Evolutionary conservation across 192 early-diverging fungal genomes (phyloP).

Genomic region (Podila epicladia): DNA sequence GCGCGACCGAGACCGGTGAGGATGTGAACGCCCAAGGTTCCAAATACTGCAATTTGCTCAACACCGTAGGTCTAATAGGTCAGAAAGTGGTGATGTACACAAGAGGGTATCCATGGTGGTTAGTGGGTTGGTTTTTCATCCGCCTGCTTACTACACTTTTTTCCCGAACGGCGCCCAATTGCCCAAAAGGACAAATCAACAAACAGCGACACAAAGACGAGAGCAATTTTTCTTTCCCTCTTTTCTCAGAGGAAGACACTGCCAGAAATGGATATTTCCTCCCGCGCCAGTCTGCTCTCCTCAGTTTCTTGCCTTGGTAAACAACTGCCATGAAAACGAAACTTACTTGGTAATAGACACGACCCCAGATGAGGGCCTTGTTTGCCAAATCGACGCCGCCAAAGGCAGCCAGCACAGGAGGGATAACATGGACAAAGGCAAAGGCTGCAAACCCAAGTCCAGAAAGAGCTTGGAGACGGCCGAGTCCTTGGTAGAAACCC

Average conservation of each 20-base stretch:
- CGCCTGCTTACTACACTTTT: too few species aligned
- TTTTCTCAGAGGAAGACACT: background rate
- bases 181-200: background rate
- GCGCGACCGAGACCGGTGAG: constrained; percentile 26
- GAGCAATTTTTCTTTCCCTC: background rate
- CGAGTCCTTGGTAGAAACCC: constrained; percentile 39
- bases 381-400: constrained; percentile 54
- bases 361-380: constrained; percentile 52
- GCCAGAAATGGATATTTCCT: too few species aligned
- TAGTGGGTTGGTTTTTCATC: background rate
- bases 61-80: constrained; percentile 25
- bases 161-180: too few species aligned
- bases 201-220: background rate
- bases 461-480: constrained; percentile 31
- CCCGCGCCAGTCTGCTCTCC: background rate
- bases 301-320: background rate
- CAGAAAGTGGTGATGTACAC: background rate
- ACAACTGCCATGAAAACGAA: background rate
- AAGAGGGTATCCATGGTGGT: constrained; percentile 2
- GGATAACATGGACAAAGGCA: constrained; percentile 44
- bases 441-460: constrained; percentile 48
- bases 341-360: constrained; percentile 57
- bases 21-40: constrained; percentile 45
- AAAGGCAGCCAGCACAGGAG: constrained; percentile 30
- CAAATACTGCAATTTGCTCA: constrained; percentile 53